Base-by-base conservation (phyloP, 2,329 filamentous ascomycete genomes). In the Trichoderma sp. region DNA sequence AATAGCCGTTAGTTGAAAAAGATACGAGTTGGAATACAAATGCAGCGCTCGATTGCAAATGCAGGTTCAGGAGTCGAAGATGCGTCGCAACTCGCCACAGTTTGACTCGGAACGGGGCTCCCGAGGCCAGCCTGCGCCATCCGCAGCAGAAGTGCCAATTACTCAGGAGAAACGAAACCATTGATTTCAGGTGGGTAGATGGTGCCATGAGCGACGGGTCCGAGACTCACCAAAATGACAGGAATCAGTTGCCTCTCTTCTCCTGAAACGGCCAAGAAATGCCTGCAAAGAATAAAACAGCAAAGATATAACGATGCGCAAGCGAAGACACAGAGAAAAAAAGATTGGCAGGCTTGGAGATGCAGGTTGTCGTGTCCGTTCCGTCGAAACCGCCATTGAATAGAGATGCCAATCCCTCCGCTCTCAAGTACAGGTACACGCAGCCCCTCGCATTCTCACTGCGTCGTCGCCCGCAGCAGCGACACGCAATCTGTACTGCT, bases 81-180 rank as follows among this genome's bases (percentile, higher is more conserved):
- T 21, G 35, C 33, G 63, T 41, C 62, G 71, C 62, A 60, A 74
- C 50, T 73, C 60, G 71, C 71, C 71, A 73, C 69, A 72, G 41
- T 33, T 27, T 27, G 59, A 59, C 41, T 53, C 66, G 66, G 31
- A 60, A 38, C 59, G 53, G 59, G 59, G 59, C 69, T 35, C 35
- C 56, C 68, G 53, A 62, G 27, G 67, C 50, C 41, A 35, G 50
- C 50, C 50, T 60, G 66, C 50, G 45, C 67, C 67, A 59, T 27
- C 31, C 29, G 53, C 33, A 38, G 50, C 50, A 56, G 11, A 56
- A 56, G 50, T 56, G 53, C 67, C 67, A 71, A 60, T 71, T 27
- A 71, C 68, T 41, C 35, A 71, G 66, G 29, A 69, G 50, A 35
- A 68, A 35, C 33, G 18, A 50, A 53, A 21, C 9, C 45, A 53